phyloP scores from a whole-genome alignment of 768 basidiomycete genomes.

The Boletales sp. region DNA sequence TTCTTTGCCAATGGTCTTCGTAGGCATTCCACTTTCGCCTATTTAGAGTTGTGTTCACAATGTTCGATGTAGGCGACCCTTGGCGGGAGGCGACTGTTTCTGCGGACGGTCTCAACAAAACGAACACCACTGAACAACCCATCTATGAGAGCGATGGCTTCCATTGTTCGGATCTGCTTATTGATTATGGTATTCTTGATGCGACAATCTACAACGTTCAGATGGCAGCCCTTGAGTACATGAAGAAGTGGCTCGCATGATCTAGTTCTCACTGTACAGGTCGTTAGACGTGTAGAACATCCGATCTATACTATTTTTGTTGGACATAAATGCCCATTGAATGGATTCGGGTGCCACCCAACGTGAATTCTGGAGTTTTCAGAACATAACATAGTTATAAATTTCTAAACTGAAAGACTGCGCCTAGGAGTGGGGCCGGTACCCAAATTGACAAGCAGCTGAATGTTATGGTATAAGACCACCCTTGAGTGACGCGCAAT shows the following conservation, averaged over 20 bases:
- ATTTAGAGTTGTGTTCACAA: not conserved
- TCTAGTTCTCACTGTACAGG: not conserved
- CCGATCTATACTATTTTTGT: no score
- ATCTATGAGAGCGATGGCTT: constrained; percentile 60
- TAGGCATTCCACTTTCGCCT: constrained; percentile 28
- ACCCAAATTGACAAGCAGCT: no score
- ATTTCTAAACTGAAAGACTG: no score
- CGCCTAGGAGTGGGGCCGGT: no score
- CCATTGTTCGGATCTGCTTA: constrained; percentile 61
- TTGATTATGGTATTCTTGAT: constrained; percentile 41
- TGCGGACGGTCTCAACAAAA: constrained; percentile 42
- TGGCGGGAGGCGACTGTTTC: constrained; percentile 71
- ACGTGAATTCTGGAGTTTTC: no score
- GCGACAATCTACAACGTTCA: constrained; percentile 53
- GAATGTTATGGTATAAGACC: no score
- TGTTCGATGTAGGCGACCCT: constrained; percentile 51
- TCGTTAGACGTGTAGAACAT: no score
- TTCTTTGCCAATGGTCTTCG: constrained; percentile 71
- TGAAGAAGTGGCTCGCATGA: constrained; percentile 52
- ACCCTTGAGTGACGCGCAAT: no score
- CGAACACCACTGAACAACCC: constrained; percentile 51
- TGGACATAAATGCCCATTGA: no score
- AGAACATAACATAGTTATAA: no score
- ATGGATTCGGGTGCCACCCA: no score
- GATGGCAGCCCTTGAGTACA: constrained; percentile 44